Evolutionary conservation across 352 stramenopile genomes (phyloP), one percentile per base, ranked within the genome.

Genomic region (Phytophthora kernoviae): DNA sequence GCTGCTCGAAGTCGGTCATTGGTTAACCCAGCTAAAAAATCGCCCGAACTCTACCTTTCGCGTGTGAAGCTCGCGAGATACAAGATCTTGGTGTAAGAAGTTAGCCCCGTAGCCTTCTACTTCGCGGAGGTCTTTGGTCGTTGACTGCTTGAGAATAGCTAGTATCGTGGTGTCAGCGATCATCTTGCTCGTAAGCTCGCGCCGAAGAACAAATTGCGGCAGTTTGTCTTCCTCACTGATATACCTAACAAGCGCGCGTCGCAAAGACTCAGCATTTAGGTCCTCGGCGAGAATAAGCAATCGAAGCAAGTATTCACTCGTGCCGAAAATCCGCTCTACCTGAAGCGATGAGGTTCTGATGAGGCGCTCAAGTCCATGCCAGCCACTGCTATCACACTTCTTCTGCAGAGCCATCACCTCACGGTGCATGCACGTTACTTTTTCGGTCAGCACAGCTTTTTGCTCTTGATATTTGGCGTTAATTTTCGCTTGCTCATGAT

Each of bases 241-340:
- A 45, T 91, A 93, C 2, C 50, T 63, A 7, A 90, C 57, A 12
- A 90, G 34, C 4, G 79, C 81, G 5, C 79, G 68, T 2, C 80
- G 70, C 14, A 93, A 65, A 0, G 68, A 58, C n/a, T 83, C 73
- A 5, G 75, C 79, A 15, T 91, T 79, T 0, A 93, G 47, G 41
- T 93, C 84, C 54, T 93, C 81, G 0, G 84, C 78, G 1, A 93
- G 65, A 52, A 93, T 88, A 15, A 93, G 64, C 2, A 93, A 54
- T 0, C 81, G 84, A 17, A 93, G 59, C 0, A 93, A 55, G 33
- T 81, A 89, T n/a, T 91, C 81, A 46, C 81, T 90, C 0, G 81
- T 65, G 11, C 84, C 84, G 50, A 93, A 93, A 18, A 91, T 81
- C 1, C 68, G 51, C 53, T 93, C 81, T 5, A 93, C 77, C 27